These are phyloP conservation scores for Mytilinidion resinicola DNA, from an alignment of 495 filamentous ascomycete genomes.

Conservation along the genomic window DNA sequence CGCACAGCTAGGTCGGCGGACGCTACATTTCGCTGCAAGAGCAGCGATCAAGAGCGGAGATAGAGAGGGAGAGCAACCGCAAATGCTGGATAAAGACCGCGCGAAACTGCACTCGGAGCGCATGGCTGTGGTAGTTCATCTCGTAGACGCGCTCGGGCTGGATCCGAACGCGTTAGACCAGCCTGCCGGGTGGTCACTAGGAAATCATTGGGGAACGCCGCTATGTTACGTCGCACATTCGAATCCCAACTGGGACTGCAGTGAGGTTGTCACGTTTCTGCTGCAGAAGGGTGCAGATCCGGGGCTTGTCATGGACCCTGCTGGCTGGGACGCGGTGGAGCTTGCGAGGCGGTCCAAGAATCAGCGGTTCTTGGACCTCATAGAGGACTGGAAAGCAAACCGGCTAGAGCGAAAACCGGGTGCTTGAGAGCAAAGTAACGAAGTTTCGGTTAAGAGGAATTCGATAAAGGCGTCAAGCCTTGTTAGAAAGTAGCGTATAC, in stretches of 20 bases:
- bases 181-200: background rate
- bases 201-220: constrained; percentile 4
- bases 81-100: background rate
- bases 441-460: too few species aligned
- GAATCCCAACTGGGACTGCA: background rate
- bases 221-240: constrained; percentile 2
- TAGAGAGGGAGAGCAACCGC: background rate
- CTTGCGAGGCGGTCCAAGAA: background rate
- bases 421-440: too few species aligned
- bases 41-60: background rate
- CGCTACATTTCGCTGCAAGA: constrained; percentile 3
- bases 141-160: constrained; percentile 11
- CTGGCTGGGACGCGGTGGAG: background rate
- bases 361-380: constrained; percentile 7
- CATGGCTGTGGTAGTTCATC: constrained; percentile 12
- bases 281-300: constrained; percentile 13
- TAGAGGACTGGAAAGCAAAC: constrained; percentile 10
- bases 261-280: constrained; percentile 8
- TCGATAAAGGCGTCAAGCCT: too few species aligned
- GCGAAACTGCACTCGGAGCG: constrained; percentile 5
- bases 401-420: background rate
- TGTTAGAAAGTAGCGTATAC: too few species aligned
- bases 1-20: constrained; percentile 6
- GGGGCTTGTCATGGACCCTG: background rate
- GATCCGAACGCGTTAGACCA: constrained; percentile 8